phyloP scores from a whole-genome alignment of 176 grass and related monocot species.

The Cenchrus americanus region DNA sequence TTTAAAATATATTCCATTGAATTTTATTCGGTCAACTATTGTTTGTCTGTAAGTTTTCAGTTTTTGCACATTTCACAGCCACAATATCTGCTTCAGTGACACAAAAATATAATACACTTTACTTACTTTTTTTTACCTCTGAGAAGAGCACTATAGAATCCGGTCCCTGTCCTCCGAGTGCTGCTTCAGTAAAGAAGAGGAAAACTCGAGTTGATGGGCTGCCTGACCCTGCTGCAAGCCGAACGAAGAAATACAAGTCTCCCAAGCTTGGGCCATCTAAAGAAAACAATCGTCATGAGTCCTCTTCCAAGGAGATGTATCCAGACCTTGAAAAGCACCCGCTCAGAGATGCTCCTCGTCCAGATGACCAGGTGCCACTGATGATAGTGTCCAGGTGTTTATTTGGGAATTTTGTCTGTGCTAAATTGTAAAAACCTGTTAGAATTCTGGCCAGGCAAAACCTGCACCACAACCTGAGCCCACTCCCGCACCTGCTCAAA shows the following conservation, averaged over 20 bases:
- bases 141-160: too few relatives aligned
- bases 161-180: too few relatives aligned
- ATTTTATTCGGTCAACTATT: not conserved
- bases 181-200: too few relatives aligned
- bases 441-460: not conserved
- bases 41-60: not conserved
- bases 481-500: not conserved
- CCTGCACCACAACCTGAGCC: slow-evolving; percentile 6
- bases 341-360: not conserved
- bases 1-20: not conserved
- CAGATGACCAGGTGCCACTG: not conserved
- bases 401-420: not conserved
- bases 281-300: not conserved
- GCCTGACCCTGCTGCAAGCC: not conserved
- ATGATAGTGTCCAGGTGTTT: not conserved
- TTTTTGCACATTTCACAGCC: not conserved
- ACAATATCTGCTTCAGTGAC: not conserved
- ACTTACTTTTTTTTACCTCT: not conserved
- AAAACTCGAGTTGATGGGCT: not conserved
- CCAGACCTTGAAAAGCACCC: not conserved
- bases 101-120: not conserved
- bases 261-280: not conserved
- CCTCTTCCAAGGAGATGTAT: not conserved
- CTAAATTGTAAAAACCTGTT: not conserved
- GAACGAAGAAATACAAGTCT: not conserved